A percentile compares a stretch with the other conserved stretches of the same genome.
phyloP scores from a whole-genome alignment of 2,329 filamentous ascomycete species.

The Fusarium brachygibbosum region DNA sequence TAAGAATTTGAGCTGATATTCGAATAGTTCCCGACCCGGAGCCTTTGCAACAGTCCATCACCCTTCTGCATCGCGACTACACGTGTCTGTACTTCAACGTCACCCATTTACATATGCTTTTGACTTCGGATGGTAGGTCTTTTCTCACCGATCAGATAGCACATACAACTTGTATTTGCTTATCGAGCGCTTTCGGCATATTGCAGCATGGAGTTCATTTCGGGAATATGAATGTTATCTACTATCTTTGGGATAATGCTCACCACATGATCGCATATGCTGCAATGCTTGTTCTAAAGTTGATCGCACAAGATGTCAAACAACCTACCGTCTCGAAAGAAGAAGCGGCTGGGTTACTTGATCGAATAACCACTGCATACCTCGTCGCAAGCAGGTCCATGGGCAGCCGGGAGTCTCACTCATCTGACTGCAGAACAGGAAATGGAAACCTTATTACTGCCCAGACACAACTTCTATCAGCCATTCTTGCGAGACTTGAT shows the following conservation, averaged over 20 bases:
- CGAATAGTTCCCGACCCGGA: background rate
- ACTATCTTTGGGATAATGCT: conserved; percentile 8
- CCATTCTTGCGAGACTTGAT: background rate
- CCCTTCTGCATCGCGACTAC: background rate
- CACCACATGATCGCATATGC: conserved; percentile 7
- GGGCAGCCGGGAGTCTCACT: background rate
- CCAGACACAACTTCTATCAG: background rate
- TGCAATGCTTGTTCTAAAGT: conserved; percentile 3
- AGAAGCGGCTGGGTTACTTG: background rate
- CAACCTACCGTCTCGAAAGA: background rate
- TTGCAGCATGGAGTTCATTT: background rate
- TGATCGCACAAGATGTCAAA: background rate
- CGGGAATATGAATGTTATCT: background rate
- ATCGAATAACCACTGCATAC: background rate
- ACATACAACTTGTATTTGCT: background rate
- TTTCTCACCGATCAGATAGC: background rate
- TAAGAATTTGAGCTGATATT: background rate
- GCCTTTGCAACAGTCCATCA: background rate
- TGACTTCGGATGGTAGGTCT: background rate
- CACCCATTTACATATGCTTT: background rate
- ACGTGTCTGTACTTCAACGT: conserved; percentile 1
- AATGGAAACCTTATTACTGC: background rate
- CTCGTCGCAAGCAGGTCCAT: background rate
- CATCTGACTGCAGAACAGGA: rapidly evolving
- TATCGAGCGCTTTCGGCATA: background rate